Percentiles rank a stretch among this genome's conserved stretches.
Evolutionary conservation across 805 yeast genomes (phyloP).

Genomic region (Candida ponderosae): DNA sequence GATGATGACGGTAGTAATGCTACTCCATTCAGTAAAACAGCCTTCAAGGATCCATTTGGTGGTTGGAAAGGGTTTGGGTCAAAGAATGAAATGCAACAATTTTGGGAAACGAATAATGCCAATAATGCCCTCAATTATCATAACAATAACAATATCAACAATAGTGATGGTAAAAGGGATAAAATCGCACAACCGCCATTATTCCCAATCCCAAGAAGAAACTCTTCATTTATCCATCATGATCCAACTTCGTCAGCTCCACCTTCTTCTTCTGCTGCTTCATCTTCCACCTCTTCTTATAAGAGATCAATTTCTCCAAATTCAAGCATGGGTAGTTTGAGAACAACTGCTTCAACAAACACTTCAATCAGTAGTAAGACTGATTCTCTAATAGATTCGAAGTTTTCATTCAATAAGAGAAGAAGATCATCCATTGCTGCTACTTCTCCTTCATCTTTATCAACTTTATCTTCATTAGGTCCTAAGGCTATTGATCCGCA

Average conservation of each 20-base stretch:
- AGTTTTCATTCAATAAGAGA: neutral
- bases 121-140: no score
- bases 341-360: neutral
- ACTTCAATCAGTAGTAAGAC: conserved; percentile 1
- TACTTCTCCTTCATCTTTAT: conserved; percentile 4
- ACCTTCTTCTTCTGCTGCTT: neutral
- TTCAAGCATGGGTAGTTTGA: no score
- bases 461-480: neutral
- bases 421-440: conserved; percentile 10
- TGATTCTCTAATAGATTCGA: neutral
- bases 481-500: neutral
- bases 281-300: neutral
- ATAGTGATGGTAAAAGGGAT: neutral
- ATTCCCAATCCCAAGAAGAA: neutral
- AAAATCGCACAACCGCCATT: neutral
- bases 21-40: neutral
- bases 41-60: conserved; percentile 5
- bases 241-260: neutral
- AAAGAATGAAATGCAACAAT: neutral
- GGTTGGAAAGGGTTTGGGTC: conserved; percentile 16
- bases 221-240: neutral
- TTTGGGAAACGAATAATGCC: neutral
- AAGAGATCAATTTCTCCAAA: no score
- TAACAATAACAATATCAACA: neutral
- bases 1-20: conserved; percentile 3